Evolutionary conservation across 768 basidiomycete species (phyloP), one percentile per base, ranked within the genome.

Genomic region (Amanita muscaria): DNA sequence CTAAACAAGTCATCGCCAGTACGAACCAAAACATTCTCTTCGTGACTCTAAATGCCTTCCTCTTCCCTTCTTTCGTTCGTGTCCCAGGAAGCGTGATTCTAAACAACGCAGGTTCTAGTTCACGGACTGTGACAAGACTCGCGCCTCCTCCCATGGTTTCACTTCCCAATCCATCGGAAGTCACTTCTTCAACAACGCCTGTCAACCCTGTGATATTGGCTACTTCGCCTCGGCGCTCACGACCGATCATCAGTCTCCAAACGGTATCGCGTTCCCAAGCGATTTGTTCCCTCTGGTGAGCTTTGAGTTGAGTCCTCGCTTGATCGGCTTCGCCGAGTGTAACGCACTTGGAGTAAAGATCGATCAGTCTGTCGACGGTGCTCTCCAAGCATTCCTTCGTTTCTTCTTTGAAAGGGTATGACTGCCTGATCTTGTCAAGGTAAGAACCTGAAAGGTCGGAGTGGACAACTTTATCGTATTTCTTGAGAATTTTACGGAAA

Each of bases 241-340:
- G 76, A 2, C 80, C 83, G 48, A 96, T 86, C 91, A 96, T 93
- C 61, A 89, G 84, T 19, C 90, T 74, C 96, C 96, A 99, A 10
- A 98, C 84, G 1, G 96, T 99, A 57, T 98, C 92, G 24, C 96
- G 78, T 57, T 98, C 94, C 81, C 93, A 94, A 3, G 94, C 93
- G 50, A 94, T 86, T 58, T 90, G 85, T 62, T 97, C 92, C 15
- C 90, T 80, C 46, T 93, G 82, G 59, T 93, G 80, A 12, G 90
- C 71, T 50, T 80, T 79, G 35, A 99, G 76, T 58, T 94, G 88
- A 51, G 87, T 80, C 33, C 78, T 73, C 0, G 93, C 93, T 14
- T 74, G 58, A 2, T 68, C 62, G 16, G 64, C 55, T 61, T 98
- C 86, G 7, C 81, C 85, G 2, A 69, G 71, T 0, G 87, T 81